Base-by-base conservation (phyloP, 768 basidiomycete genomes). In the Boletus subcaerulescens region DNA sequence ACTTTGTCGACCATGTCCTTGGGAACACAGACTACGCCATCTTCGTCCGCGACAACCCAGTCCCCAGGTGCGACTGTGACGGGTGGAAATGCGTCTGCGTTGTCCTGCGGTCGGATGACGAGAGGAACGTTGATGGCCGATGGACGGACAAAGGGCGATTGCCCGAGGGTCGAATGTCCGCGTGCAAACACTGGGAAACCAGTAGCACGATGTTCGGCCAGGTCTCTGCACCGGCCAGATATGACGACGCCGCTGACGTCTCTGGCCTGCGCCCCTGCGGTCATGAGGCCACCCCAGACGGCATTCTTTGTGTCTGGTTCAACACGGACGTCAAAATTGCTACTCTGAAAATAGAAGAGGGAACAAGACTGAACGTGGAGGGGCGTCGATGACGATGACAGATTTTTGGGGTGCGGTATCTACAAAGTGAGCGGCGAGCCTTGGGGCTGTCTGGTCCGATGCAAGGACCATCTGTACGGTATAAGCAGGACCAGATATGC, bases 281-380 rank as follows among this genome's bases (percentile, higher is more conserved):
- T 85, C 92, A 93, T 92, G 46, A 92, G 82, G 18, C 93, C 93
- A 22, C 93, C 93, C 93, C 93, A 96, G 7, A 93, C 89, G 5
- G 92, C 91, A 61, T 85, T 88, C 70, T 87, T 87, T 26, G 78
- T 74, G 52, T 84, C 90, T 87, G 67, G 44, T 22, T 12, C 39
- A n/a, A 20, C 3, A 40, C 22, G 6, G 8, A n/a, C 32, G 45
- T 66, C 45, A 49, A 44, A 24, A 26, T 35, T 45, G 29, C 38
- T 40, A 39, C 38, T 31, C 15, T 0, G 9, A 24, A 43, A 39
- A 52, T 38, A 48, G 42, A 42, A 47, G 48, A 60, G 63, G 1
- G 59, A 65, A 31, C 1, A 61, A 65, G 12, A 71, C 69, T 72
- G 64, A 65, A 94, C 93, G 74, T 58, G 78, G 74, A 41, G 93